phyloP scores from a whole-genome alignment of 352 stramenopile species.

The Globisporangium alternatum region DNA sequence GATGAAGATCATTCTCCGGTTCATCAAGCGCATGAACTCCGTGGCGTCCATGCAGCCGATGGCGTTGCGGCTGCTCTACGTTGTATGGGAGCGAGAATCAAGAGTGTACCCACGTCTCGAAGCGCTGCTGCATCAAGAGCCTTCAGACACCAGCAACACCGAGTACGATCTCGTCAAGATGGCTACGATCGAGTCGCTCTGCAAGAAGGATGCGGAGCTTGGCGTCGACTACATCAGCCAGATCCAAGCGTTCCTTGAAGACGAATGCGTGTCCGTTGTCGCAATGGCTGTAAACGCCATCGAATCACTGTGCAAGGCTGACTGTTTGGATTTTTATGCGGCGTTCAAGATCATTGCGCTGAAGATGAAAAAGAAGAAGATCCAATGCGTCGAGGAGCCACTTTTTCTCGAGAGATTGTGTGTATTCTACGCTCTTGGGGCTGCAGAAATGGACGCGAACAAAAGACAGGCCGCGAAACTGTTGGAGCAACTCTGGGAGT shows the following conservation, averaged over 20 bases:
- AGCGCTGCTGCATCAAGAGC: conserved; percentile 39
- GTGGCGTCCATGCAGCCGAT: conserved; percentile 31
- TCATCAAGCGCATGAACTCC: conserved; percentile 58
- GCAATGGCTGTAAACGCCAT: conserved; percentile 69
- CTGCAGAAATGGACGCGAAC: conserved; percentile 34
- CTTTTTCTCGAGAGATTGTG: conserved; percentile 62
- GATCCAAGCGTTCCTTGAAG: conserved; percentile 59
- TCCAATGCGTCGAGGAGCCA: conserved; percentile 36
- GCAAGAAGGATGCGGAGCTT: conserved; percentile 53
- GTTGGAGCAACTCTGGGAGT: conserved; percentile 50
- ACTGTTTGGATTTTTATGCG: conserved; percentile 76
- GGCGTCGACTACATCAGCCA: conserved; percentile 65
- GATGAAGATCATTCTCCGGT: conserved; percentile 70
- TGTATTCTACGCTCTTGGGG: conserved; percentile 46
- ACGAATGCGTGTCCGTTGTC: conserved; percentile 44
- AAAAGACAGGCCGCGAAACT: conserved; percentile 42
- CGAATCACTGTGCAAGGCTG: conserved; percentile 42
- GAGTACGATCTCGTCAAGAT: conserved; percentile 52
- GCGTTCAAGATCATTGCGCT: conserved; percentile 70
- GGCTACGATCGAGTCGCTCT: conserved; percentile 62
- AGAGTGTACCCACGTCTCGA: conserved; percentile 66
- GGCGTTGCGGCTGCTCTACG: conserved; percentile 53
- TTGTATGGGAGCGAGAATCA: conserved; percentile 63
- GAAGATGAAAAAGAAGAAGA: conserved; percentile 68
- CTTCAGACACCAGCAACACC: conserved; percentile 20